phyloP scores from a whole-genome alignment of 306 rosid species.

The Alnus glutinosa region DNA sequence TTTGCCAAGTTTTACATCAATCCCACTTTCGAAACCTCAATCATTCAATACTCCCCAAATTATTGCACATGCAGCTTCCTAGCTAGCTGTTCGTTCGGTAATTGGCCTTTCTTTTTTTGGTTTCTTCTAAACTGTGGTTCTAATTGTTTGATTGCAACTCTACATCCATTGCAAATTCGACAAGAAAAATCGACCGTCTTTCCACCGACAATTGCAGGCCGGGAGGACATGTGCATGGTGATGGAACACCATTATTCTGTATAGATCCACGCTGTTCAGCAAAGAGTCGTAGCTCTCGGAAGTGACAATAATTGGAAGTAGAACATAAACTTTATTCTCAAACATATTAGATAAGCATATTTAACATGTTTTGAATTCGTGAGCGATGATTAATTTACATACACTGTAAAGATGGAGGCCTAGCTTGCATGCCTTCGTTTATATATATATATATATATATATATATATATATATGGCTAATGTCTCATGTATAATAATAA shows the following conservation, averaged over 20 bases:
- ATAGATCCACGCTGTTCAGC: neutral
- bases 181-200: neutral
- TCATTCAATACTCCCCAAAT: slow-evolving; percentile 14
- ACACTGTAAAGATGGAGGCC: no score
- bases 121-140: slow-evolving; percentile 4
- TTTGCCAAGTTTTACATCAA: neutral
- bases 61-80: neutral
- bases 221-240: neutral
- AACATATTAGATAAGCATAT: no score
- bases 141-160: neutral
- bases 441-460: no score
- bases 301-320: neutral
- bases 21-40: slow-evolving; percentile 20
- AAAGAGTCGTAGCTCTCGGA: neutral
- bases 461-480: no score
- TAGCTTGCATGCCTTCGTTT: no score
- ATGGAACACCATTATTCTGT: neutral
- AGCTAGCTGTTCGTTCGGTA: neutral
- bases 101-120: neutral
- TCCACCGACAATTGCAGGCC: slow-evolving; percentile 24
- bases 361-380: no score
- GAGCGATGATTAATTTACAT: no score
- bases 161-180: neutral
- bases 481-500: no score
- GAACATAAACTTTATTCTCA: no score